Evolutionary conservation across 768 basidiomycete genomes (phyloP).

Genomic region (Tulasnella calospora): DNA sequence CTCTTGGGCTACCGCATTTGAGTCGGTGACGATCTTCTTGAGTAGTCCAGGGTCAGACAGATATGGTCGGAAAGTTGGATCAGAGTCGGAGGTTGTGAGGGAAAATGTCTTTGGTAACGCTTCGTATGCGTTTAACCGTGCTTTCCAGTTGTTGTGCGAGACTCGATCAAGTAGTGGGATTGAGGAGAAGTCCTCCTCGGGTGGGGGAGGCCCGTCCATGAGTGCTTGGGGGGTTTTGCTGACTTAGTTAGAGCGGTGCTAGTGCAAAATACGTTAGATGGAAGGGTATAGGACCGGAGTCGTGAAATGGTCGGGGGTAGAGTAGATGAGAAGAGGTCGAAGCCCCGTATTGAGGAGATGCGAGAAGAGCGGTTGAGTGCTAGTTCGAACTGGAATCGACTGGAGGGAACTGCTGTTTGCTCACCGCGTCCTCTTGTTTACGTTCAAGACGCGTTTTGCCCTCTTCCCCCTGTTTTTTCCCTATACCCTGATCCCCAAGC

Average conservation of each 20-base stretch:
- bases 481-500: not conserved
- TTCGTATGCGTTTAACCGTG: constrained; percentile 89
- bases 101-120: constrained; percentile 80
- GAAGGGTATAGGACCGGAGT: not conserved
- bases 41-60: constrained; percentile 68
- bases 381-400: constrained; percentile 9
- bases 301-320: not conserved
- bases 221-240: not conserved
- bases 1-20: constrained; percentile 97
- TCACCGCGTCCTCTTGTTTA: constrained; percentile 16
- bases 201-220: constrained; percentile 89
- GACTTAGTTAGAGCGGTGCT: not conserved
- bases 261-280: not conserved
- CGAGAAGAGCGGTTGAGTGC: constrained; percentile 1
- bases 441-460: constrained; percentile 2
- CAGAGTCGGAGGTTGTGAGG: constrained; percentile 84
- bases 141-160: constrained; percentile 98
- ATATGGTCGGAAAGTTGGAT: constrained; percentile 91
- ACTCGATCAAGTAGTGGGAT: constrained; percentile 76
- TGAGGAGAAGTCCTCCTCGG: constrained; percentile 86
- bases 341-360: not conserved
- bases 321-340: not conserved
- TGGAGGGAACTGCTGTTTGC: constrained; percentile 10
- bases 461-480: not conserved
- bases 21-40: constrained; percentile 82